phyloP scores from a whole-genome alignment of 2,329 filamentous ascomycete genomes.

The Aspergillus quadricinctus region DNA sequence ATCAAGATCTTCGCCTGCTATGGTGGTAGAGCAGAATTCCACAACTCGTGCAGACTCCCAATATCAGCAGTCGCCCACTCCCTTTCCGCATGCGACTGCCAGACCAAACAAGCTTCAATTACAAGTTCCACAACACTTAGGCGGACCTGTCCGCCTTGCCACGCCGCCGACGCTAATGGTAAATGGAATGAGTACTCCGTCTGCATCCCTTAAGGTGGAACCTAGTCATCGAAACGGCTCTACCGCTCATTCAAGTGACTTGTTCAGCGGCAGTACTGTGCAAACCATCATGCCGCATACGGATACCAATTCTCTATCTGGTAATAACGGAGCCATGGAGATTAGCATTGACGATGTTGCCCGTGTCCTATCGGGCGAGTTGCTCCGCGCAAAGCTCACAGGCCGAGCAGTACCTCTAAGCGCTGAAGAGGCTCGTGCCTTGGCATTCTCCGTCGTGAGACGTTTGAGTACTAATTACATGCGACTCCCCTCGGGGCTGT shows the following conservation, averaged over 20 bases:
- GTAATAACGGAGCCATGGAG: conserved; percentile 4
- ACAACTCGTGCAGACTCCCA: conserved; percentile 14
- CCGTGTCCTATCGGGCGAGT: conserved; percentile 27
- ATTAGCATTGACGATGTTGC: conserved; percentile 31
- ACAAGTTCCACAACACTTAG: conserved; percentile 39
- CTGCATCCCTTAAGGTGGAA: conserved; percentile 12
- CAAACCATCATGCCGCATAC: neutral
- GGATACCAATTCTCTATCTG: conserved; percentile 3
- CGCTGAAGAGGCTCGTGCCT: conserved; percentile 26
- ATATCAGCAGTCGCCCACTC: conserved; percentile 25
- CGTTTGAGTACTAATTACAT: conserved; percentile 28
- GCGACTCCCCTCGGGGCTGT: conserved; percentile 18
- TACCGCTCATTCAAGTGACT: conserved; percentile 2
- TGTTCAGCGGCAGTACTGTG: neutral
- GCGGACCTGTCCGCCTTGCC: conserved; percentile 39
- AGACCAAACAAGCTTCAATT: conserved; percentile 40
- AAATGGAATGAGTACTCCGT: conserved; percentile 31
- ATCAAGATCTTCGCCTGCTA: conserved; percentile 37
- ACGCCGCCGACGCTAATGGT: conserved; percentile 40
- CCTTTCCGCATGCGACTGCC: conserved; percentile 14
- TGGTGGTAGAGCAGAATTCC: conserved; percentile 40
- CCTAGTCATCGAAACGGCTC: conserved; percentile 14
- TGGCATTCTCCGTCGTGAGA: conserved; percentile 30
- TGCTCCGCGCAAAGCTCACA: conserved; percentile 26
- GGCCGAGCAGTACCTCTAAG: conserved; percentile 25